Base-by-base conservation (phyloP, 805 yeast genomes). In the Saccharomyces eubayanus region DNA sequence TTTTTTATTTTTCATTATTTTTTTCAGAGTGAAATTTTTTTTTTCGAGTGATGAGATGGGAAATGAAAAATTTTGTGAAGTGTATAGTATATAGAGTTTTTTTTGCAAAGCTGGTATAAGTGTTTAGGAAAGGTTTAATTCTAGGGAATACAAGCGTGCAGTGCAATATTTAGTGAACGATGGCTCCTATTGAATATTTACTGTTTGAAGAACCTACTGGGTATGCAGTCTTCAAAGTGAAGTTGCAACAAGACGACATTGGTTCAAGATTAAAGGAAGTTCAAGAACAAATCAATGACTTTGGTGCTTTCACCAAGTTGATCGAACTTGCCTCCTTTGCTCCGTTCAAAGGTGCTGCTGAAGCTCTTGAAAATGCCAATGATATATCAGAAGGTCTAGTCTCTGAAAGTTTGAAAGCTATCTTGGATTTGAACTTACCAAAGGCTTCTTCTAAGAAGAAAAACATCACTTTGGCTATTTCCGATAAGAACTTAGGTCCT, bases 281-380 rank as follows among this genome's bases (percentile, higher is more conserved):
- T 47, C 98, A 94, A 77, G 84, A 83, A 62, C 91, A 96, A 56
- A 80, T 89, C 57, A 84, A 79, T 62, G 98, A 94, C 67, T 81
- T 94, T 61, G 85, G 84, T 58, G 80, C 83, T 69, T 91, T 94
- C 71, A 87, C 96, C 65, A 94, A 94, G 76, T 78, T 92, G 78
- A 84, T 94, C 63, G 96, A 91, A 74, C 81, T 94, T 54, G 95
- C 89, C 28, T 87, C 96, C 14, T 94, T 94, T 75, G 96, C 97
- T 56, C 99, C 99, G 50, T 94, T 94, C 81, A 91, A 94, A 75
- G 97, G 97, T 67, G 99, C 99, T 57, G 98, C 99, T 51, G 98
- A 94, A 74, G 99, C 99, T 57, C 82, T 94, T 67, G 98, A 92
- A 74, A 94, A 94, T 70, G 97, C 98, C 63, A 94, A 94, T 70